These are phyloP conservation scores for Erythrophleum ivorense DNA, from an alignment of 331 rosid genomes.

Conservation along the genomic window DNA sequence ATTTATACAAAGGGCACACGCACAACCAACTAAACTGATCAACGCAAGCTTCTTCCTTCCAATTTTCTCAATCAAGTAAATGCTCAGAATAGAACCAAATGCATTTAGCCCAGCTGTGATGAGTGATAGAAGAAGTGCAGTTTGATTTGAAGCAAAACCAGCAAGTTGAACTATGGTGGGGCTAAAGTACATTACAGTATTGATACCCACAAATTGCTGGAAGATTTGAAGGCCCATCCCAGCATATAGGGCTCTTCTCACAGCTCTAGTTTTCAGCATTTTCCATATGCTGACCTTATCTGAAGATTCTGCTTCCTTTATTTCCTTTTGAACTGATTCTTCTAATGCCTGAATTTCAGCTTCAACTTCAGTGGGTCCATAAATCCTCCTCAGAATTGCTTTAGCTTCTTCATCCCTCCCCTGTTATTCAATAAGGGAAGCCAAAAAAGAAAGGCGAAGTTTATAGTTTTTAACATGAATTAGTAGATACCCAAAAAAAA, in stretches of 20 bases:
- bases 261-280: conserved; percentile 50
- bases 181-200: conserved; percentile 70
- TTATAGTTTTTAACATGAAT: no score
- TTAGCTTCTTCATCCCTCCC: conserved; percentile 59
- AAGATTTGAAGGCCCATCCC: conserved; percentile 70
- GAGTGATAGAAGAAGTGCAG: conserved; percentile 64
- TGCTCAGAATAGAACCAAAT: conserved; percentile 57
- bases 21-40: conserved; percentile 53
- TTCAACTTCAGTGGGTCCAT: conserved; percentile 51
- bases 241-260: conserved; percentile 61
- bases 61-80: conserved; percentile 58
- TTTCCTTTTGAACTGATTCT: conserved; percentile 58
- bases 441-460: no score
- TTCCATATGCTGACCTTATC: conserved; percentile 39
- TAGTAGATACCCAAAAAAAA: no score
- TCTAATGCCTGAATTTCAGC: conserved; percentile 45
- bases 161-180: conserved; percentile 67
- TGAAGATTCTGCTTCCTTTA: conserved; percentile 34
- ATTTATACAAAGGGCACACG: conserved; percentile 49
- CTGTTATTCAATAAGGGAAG: conserved; percentile 1
- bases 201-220: conserved; percentile 70
- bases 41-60: conserved; percentile 64
- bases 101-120: conserved; percentile 62
- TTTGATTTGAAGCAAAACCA: conserved; percentile 56
- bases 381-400: conserved; percentile 50